Conservation (phyloP, 192 early-diverging fungal species). For the Gryganskiella cystojenkinii region DNA sequence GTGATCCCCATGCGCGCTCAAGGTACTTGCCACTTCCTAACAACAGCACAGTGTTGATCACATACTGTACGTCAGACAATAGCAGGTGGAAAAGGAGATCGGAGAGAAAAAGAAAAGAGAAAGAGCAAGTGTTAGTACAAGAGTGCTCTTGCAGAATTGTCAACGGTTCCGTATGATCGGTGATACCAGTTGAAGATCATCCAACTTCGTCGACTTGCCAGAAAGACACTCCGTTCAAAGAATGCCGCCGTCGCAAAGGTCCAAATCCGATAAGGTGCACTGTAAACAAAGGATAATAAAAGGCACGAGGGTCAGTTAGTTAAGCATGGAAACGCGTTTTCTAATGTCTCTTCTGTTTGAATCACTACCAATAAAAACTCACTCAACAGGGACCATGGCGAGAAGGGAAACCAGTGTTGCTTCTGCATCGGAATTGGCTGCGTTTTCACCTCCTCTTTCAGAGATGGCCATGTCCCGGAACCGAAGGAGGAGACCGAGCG, state of each 20-base stretch:
- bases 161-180: not conserved
- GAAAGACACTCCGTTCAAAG: conserved; percentile 34
- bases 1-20: conserved; percentile 85
- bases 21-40: conserved; percentile 80
- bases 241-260: conserved; percentile 50
- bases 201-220: conserved; percentile 15
- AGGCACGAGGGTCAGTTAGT: no score
- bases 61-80: conserved; percentile 15
- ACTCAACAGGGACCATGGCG: conserved; percentile 36
- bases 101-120: not conserved
- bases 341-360: not conserved
- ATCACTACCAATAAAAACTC: conserved; percentile 1
- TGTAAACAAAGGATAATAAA: not conserved
- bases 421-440: conserved; percentile 9
- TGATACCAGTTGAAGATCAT: not conserved
- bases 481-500: conserved; percentile 20
- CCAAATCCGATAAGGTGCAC: conserved; percentile 40
- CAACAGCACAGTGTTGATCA: conserved; percentile 31
- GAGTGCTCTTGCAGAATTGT: not conserved
- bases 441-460: not conserved
- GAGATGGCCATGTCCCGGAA: conserved; percentile 27
- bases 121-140: not conserved
- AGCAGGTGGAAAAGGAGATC: not conserved
- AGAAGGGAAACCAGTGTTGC: conserved; percentile 9
- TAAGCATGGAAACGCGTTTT: no score